Base-by-base conservation (phyloP, 306 rosid species). In the Cyclanthera cordifolia region DNA sequence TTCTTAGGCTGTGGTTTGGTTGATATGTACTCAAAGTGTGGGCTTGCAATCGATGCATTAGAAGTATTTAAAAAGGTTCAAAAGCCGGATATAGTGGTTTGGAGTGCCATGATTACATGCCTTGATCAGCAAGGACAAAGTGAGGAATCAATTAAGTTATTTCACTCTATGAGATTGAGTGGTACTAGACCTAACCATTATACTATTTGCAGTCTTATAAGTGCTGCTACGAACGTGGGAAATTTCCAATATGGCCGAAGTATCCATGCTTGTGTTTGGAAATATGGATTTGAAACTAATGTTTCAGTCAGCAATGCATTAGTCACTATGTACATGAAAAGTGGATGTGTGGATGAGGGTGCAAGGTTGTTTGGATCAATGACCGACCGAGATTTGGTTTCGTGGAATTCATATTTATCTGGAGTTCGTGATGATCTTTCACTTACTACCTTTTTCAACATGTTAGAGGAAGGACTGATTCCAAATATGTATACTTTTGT, bases 11-110 rank as follows among this genome's bases (percentile, higher is more conserved):
- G 80, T 28, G 71, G 76, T 49, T 71, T 80, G 25, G 74, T 80
- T 39, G 78, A 76, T 56, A 76, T 70, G 80, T 80, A 80, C 73
- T 73, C 81, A 1, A 76, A 76, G 53, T 80, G 81, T 70, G 74
- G 72, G 25, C 49, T 73, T 70, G 74, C 76, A 23, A 14, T 15
- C 16, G 81, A 80, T 73, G 84, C 78, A 0, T 63, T 76, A 37
- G 74, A 73, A 21, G 81, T 77, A 10, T 80, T 80, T 68, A 61
- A 53, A 68, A 73, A 19, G 30, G 70, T 80, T 21, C 41, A 70
- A 53, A 55, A 69, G n/a, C 84, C 84, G 27, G 81, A 80, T 70
- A 55, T 80, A 43, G 81, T 76, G 70, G 73, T 75, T 76, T 80
- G 80, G 80, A 76, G 74, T 70, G 80, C 78, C 49, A 70, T 76